phyloP scores from a whole-genome alignment of 768 basidiomycete species.

The Podaxis rugospora region DNA sequence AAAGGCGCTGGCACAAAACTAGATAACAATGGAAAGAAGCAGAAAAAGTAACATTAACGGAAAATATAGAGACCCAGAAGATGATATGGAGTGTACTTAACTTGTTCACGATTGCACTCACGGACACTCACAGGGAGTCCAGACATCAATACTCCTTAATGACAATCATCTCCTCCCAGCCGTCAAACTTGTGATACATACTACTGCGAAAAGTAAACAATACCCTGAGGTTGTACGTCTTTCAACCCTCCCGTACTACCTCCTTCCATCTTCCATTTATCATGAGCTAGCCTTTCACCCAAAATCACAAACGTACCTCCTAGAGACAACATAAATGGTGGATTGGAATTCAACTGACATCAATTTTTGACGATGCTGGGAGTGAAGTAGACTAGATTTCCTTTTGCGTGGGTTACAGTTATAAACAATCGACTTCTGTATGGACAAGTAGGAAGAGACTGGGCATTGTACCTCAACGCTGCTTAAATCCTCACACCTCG shows the following conservation, averaged over 20 bases:
- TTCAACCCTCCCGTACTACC: neutral
- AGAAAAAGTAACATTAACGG: no score
- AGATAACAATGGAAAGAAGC: no score
- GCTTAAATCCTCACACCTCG: slow-evolving; percentile 21
- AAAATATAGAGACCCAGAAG: no score
- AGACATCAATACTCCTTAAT: slow-evolving; percentile 36
- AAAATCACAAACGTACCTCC: slow-evolving; percentile 25
- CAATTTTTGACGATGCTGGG: slow-evolving; percentile 16
- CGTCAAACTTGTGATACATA: slow-evolving; percentile 30
- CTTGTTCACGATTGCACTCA: no score
- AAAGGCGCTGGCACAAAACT: no score
- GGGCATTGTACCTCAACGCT: slow-evolving; percentile 17
- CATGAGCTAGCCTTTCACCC: neutral
- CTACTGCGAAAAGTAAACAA: slow-evolving; percentile 26
- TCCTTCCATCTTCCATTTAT: neutral
- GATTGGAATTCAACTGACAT: slow-evolving; percentile 33
- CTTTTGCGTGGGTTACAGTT: slow-evolving; percentile 18
- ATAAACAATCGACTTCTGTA: neutral
- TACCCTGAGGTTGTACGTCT: slow-evolving; percentile 32
- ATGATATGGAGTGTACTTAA: no score
- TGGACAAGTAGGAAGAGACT: slow-evolving; percentile 24
- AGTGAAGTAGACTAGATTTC: slow-evolving; percentile 33
- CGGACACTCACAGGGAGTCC: slow-evolving; percentile 21
- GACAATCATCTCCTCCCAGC: slow-evolving; percentile 32
- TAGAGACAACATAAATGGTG: slow-evolving; percentile 35